These are phyloP conservation scores for Rhynchospora tenuis DNA, from an alignment of 176 grass and related monocot species.

Conservation along the genomic window DNA sequence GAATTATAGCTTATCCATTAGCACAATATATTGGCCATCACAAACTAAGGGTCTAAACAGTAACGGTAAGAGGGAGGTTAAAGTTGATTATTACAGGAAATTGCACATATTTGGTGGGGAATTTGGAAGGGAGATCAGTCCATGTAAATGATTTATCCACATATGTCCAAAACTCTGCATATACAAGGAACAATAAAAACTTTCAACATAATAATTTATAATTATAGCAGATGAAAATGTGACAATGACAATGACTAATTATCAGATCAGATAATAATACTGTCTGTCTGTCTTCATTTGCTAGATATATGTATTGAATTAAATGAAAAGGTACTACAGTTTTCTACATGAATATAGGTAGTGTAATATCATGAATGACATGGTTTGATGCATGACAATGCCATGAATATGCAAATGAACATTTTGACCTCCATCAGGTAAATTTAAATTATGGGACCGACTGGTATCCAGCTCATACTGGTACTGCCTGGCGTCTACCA, in stretches of 20 bases:
- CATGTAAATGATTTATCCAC: conserved; percentile 97
- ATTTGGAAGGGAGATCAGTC: conserved; percentile 91
- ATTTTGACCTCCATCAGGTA: background rate
- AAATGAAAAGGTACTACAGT: background rate
- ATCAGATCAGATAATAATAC: background rate
- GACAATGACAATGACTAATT: background rate
- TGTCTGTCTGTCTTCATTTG: too few relatives aligned
- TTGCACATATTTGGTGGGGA: conserved; percentile 97
- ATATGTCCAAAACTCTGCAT: conserved; percentile 88
- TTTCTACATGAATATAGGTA: background rate
- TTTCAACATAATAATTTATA: background rate
- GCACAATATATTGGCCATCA: background rate
- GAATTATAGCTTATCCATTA: conserved; percentile 2
- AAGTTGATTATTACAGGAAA: conserved; percentile 55
- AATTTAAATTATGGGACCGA: background rate
- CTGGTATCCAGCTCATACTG: background rate
- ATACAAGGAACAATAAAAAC: background rate
- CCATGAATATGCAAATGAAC: background rate
- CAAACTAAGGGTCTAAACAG: background rate
- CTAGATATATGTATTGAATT: background rate
- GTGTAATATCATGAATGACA: background rate
- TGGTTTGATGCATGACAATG: background rate
- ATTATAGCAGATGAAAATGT: background rate
- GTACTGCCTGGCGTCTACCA: background rate
- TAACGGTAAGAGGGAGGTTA: background rate